Conservation (phyloP, 2,329 filamentous ascomycete genomes). For the Cadophora gregata region DNA sequence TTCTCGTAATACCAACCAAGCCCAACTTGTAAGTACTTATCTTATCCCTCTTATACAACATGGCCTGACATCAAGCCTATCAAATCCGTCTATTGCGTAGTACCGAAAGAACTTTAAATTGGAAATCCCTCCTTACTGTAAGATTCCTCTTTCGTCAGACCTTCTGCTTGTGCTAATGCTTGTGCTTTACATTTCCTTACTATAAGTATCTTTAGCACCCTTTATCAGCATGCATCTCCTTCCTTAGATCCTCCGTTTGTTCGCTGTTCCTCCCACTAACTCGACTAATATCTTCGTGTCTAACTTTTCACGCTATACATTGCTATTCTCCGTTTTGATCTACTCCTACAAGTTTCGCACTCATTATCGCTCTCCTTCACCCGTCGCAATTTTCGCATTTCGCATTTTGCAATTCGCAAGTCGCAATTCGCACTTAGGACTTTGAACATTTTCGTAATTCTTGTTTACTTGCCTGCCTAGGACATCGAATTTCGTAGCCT, state of each 20-base stretch:
- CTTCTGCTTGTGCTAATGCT: neutral
- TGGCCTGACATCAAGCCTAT: conserved; percentile 4
- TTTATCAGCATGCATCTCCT: neutral
- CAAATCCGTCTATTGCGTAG: neutral
- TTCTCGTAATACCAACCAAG: neutral
- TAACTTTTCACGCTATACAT: neutral
- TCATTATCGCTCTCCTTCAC: neutral
- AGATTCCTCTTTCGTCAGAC: neutral
- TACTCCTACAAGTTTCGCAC: neutral
- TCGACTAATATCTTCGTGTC: neutral
- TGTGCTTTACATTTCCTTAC: neutral
- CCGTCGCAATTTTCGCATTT: neutral
- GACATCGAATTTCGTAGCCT: neutral
- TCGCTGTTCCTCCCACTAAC: neutral
- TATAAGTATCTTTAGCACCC: neutral
- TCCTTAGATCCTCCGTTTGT: neutral
- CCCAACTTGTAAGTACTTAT: neutral
- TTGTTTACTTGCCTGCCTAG: neutral
- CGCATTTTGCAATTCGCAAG: neutral
- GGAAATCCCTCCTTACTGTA: neutral
- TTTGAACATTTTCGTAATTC: neutral
- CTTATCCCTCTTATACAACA: neutral
- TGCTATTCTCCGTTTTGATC: neutral
- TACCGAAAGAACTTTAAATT: neutral
- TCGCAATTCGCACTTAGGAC: neutral